A percentile compares a stretch with the other conserved stretches of the same genome.
Conservation (phyloP, 2,329 filamentous ascomycete species). For the Fusarium scirpi region DNA sequence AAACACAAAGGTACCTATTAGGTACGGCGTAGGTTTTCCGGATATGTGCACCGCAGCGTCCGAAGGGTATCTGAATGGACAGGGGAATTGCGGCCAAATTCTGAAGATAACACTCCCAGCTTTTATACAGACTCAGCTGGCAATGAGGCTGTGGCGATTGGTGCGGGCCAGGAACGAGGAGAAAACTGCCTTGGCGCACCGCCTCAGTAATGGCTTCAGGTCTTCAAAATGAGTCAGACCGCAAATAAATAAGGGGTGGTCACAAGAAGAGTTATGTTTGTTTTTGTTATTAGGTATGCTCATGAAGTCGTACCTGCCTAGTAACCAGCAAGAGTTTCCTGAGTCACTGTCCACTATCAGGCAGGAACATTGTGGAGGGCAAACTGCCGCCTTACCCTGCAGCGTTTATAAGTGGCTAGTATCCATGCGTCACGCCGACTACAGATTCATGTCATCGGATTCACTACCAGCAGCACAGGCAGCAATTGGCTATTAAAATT, state of each 20-base stretch:
- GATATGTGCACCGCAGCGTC: neutral
- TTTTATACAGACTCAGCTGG: conserved; percentile 18
- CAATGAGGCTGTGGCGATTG: conserved; percentile 25
- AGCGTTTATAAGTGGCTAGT: neutral
- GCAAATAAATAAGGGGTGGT: neutral
- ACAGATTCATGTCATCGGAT: neutral
- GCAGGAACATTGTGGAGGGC: conserved; percentile 17
- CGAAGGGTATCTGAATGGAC: neutral
- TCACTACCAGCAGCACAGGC: neutral
- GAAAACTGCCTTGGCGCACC: conserved; percentile 47
- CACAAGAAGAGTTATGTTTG: neutral
- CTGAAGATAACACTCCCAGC: neutral
- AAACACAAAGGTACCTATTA: too few species aligned
- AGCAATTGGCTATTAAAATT: neutral
- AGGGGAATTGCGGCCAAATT: neutral
- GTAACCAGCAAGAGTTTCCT: neutral
- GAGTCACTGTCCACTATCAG: conserved; percentile 19
- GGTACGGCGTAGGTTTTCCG: neutral
- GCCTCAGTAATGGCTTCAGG: conserved; percentile 34
- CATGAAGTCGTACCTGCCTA: neutral
- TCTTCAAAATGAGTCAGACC: conserved; percentile 42
- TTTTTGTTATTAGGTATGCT: neutral
- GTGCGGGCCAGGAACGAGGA: conserved; percentile 21
- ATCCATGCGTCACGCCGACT: conserved; percentile 24
- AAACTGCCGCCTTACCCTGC: conserved; percentile 29